These are phyloP conservation scores for Harringtonia aguacate DNA, from an alignment of 2,329 filamentous ascomycete genomes.

Conservation along the genomic window DNA sequence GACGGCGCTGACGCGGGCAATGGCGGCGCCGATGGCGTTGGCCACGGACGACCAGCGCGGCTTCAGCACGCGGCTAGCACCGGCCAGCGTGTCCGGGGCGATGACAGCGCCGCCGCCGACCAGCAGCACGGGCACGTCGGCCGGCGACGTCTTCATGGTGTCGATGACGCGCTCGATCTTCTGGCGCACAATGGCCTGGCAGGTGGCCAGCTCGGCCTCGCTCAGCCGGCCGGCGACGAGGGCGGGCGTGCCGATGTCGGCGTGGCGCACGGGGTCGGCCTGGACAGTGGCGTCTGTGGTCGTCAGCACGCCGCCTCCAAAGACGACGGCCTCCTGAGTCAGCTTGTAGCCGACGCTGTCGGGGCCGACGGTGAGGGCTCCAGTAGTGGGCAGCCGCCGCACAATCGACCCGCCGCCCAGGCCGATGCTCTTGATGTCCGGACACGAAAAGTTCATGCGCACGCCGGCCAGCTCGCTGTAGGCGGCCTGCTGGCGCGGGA, in stretches of 20 bases:
- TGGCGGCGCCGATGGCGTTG: constrained; percentile 55
- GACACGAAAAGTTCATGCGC: constrained; percentile 27
- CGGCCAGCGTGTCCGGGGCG: constrained; percentile 41
- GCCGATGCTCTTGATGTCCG: constrained; percentile 27
- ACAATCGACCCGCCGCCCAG: constrained; percentile 33
- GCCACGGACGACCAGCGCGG: constrained; percentile 48
- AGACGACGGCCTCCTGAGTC: constrained; percentile 39
- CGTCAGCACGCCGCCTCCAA: constrained; percentile 45
- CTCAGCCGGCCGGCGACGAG: constrained; percentile 22
- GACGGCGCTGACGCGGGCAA: constrained; percentile 45
- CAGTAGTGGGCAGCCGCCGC: constrained; percentile 3
- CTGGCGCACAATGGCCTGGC: constrained; percentile 29
- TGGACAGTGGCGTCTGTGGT: constrained; percentile 44
- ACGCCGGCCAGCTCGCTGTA: constrained; percentile 35
- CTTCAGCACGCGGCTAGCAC: constrained; percentile 45
- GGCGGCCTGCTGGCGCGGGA: constrained; percentile 34
- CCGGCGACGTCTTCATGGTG: constrained; percentile 51
- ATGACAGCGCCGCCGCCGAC: constrained; percentile 54
- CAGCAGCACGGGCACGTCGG: constrained; percentile 47
- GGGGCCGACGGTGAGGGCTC: constrained; percentile 16
- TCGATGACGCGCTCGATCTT: constrained; percentile 48
- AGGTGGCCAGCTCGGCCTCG: constrained; percentile 21
- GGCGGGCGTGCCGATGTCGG: constrained; percentile 29
- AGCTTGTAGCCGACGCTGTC: constrained; percentile 28
- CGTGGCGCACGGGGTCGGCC: constrained; percentile 17